Base-by-base conservation (phyloP, 208 protist species). In the Trypanosoma vivax region DNA sequence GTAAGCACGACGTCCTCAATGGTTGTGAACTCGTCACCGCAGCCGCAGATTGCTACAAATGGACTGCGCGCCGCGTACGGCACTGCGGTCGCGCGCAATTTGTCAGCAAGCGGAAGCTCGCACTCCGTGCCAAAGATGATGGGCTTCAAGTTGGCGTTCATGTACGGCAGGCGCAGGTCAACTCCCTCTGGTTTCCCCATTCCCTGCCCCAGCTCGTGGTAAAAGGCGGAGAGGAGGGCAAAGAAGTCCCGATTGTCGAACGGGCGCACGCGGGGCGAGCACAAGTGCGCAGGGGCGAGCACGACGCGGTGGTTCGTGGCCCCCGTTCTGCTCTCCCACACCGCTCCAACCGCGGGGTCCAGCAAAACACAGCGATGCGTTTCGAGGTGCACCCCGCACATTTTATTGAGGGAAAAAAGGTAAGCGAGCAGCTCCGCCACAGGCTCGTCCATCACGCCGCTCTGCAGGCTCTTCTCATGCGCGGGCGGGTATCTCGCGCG, bases 1-100 rank as follows among this genome's bases (percentile, higher is more conserved):
- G 85, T 91, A 66, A 75, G 70, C 19, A 76, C 51, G 31, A 95
- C 65, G 24, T 95, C 88, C 27, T 95, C 88, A 50, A 56, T 69
- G 59, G 79, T 61, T 9, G 75, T 59, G 51, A 95, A 95, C 29
- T 73, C 25, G 55, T 95, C 88, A 35, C 79, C 81, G 61, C 83
- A 88, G 43, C 88, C 88, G 67, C 76, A 74, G 60, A 95, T 66
- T 41, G 88, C 88, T 11, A 91, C 83, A 57, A 95, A 90, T 23
- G 82, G 70, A 42, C 72, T 66, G 24, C 88, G 79, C 23, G 88
- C 88, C 31, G 50, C 70, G 63, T 73, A 87, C 25, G 79, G 73
- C 39, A 83, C 69, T 18, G 73, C 53, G 4, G 78, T 83, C 42
- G 60, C 76, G 13, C 52, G 13, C 35, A 91, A 65, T 55, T 64